phyloP scores from a whole-genome alignment of 495 filamentous ascomycete genomes.

The Penicillium roqueforti region DNA sequence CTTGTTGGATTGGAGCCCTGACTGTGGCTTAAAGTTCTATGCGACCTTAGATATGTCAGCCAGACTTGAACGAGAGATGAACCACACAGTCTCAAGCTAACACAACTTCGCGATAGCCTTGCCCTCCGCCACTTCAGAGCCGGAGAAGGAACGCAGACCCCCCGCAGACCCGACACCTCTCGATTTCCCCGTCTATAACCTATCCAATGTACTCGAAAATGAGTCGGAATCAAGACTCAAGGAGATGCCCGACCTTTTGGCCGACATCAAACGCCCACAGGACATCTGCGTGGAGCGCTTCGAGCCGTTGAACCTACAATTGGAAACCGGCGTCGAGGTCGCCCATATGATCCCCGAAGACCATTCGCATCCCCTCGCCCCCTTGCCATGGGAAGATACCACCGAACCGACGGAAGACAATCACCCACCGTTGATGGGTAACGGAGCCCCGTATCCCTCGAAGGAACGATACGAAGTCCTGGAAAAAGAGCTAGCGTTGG shows the following conservation, averaged over 20 bases:
- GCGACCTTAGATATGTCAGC: not conserved
- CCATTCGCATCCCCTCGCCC: conserved; percentile 38
- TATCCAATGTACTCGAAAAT: conserved; percentile 23
- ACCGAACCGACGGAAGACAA: conserved; percentile 20
- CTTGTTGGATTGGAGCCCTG: not conserved
- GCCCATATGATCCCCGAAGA: conserved; percentile 43
- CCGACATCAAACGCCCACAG: conserved; percentile 48
- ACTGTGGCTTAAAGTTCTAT: not conserved
- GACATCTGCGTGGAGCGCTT: conserved; percentile 50
- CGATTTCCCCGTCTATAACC: conserved; percentile 46
- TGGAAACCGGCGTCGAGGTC: conserved; percentile 40
- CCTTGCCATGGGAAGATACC: conserved; percentile 44
- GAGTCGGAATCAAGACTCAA: conserved; percentile 28
- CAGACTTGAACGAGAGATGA: not conserved
- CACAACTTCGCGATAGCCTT: conserved; percentile 22
- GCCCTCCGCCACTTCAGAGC: conserved; percentile 34
- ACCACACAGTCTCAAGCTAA: not conserved
- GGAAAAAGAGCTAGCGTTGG: conserved; percentile 47
- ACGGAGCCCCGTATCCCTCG: conserved; percentile 46
- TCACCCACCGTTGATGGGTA: conserved; percentile 38
- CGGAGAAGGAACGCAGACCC: conserved; percentile 42
- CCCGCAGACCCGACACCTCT: conserved; percentile 45
- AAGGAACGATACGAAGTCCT: conserved; percentile 47
- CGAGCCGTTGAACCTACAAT: conserved; percentile 48
- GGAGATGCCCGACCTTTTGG: conserved; percentile 40